Percentiles rank a stretch among this genome's conserved stretches.
phyloP scores from a whole-genome alignment of 2,329 filamentous ascomycete genomes.

The Calonectria honghensis region DNA sequence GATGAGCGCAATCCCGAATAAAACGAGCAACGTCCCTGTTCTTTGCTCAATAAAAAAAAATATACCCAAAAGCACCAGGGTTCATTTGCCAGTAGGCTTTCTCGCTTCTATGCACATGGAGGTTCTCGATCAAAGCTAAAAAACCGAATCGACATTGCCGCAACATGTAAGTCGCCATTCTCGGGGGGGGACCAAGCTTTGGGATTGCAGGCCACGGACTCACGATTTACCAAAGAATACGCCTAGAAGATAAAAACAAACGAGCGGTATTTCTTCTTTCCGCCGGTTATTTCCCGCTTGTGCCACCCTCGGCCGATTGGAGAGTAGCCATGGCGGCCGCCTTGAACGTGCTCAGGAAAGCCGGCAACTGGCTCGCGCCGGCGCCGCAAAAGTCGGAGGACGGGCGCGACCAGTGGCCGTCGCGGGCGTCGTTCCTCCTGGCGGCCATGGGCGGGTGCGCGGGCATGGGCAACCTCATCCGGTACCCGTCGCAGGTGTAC shows the following conservation, averaged over 20 bases:
- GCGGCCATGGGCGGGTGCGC: slow-evolving; percentile 76
- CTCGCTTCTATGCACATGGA: slow-evolving; percentile 12
- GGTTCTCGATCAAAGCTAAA: background rate
- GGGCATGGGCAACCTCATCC: slow-evolving; percentile 74
- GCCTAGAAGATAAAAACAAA: background rate
- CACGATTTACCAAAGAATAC: background rate
- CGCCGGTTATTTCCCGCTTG: background rate
- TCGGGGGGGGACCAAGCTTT: background rate
- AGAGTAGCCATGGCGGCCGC: slow-evolving; percentile 46
- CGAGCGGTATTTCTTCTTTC: background rate
- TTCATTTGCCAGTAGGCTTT: background rate
- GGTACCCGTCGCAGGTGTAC: slow-evolving; percentile 75
- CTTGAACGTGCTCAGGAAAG: slow-evolving; percentile 55
- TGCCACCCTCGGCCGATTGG: background rate
- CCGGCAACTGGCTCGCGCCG: slow-evolving; percentile 59
- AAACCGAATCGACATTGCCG: background rate
- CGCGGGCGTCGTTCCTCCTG: slow-evolving; percentile 72
- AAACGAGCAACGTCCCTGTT: background rate
- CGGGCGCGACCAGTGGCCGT: slow-evolving; percentile 73
- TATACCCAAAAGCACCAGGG: background rate
- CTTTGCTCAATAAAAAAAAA: background rate
- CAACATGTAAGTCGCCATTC: background rate
- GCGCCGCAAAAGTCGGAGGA: slow-evolving; percentile 61
- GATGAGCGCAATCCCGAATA: background rate
- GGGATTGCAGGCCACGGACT: background rate